phyloP scores from a whole-genome alignment of 129 eudicot genomes.

The Arctium lappa region DNA sequence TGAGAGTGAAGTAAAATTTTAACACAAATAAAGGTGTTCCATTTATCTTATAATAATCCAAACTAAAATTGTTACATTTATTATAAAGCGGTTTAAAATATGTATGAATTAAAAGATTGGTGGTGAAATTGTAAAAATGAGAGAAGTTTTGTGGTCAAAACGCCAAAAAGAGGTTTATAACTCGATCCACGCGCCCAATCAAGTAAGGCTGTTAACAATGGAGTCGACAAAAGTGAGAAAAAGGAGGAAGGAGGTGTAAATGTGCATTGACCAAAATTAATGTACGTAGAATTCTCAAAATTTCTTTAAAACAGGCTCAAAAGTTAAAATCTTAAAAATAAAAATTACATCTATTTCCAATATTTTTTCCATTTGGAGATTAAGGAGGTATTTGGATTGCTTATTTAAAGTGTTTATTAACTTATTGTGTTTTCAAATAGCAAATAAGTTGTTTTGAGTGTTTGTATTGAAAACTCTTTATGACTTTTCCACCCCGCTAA shows the following conservation, averaged over 20 bases:
- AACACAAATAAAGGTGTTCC: background rate
- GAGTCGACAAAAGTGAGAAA: constrained; percentile 17
- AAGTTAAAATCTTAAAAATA: too few species aligned
- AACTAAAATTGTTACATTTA: background rate
- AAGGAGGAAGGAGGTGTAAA: background rate
- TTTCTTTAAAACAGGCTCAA: too few species aligned
- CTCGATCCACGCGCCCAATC: constrained; percentile 14
- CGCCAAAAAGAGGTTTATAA: background rate
- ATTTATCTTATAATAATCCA: background rate
- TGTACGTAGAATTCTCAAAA: too few species aligned
- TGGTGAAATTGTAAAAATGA: background rate
- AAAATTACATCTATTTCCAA: too few species aligned
- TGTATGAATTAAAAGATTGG: background rate
- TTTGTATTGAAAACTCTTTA: too few species aligned
- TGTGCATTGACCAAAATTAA: constrained; percentile 5
- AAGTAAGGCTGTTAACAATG: background rate
- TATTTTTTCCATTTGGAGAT: too few species aligned
- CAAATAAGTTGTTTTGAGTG: too few species aligned
- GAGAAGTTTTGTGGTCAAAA: constrained; percentile 12
- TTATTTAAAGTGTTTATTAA: too few species aligned
- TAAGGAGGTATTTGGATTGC: too few species aligned
- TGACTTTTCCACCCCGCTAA: too few species aligned
- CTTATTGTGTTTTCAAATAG: too few species aligned
- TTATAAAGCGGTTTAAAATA: background rate
- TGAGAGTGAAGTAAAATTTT: background rate